phyloP scores from a whole-genome alignment of 345 rosid species.

The Eucalyptus victrix region DNA sequence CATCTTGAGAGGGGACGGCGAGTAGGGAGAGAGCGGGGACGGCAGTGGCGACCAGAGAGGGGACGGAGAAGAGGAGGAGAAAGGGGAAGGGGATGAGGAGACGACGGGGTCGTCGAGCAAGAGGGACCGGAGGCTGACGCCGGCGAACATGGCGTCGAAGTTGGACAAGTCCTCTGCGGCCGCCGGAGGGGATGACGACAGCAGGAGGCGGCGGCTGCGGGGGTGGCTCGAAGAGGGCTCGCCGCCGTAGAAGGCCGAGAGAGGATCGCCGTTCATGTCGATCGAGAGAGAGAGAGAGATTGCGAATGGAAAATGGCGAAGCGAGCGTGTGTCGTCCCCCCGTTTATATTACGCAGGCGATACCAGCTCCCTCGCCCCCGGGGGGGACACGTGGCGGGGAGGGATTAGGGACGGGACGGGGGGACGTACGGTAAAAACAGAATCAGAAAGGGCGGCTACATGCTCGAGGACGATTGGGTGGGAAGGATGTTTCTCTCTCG shows the following conservation, averaged over 20 bases:
- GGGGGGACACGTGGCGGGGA: slow-evolving; percentile 15
- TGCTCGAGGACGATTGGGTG: slow-evolving; percentile 15
- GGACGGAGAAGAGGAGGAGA: not conserved
- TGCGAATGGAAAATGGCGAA: not conserved
- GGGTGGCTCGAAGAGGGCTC: not conserved
- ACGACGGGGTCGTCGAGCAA: not conserved
- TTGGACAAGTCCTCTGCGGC: not conserved
- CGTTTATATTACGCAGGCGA: not conserved
- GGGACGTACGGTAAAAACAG: not conserved
- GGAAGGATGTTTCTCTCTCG: not conserved
- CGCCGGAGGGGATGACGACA: not conserved
- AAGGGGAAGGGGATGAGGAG: not conserved
- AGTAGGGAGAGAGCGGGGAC: not conserved
- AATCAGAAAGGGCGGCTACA: slow-evolving; percentile 9
- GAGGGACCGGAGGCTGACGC: slow-evolving; percentile 1
- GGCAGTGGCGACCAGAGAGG: not conserved
- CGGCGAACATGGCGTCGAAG: not conserved
- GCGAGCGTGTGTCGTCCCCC: not conserved
- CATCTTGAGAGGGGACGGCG: not conserved
- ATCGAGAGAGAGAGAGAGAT: not conserved
- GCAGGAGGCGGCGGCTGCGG: not conserved
- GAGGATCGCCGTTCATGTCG: not conserved
- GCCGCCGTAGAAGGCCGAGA: not conserved
- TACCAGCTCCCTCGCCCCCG: not conserved
- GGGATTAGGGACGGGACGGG: not conserved